Conservation (phyloP, 768 basidiomycete genomes). For the Mycena amicta region DNA sequence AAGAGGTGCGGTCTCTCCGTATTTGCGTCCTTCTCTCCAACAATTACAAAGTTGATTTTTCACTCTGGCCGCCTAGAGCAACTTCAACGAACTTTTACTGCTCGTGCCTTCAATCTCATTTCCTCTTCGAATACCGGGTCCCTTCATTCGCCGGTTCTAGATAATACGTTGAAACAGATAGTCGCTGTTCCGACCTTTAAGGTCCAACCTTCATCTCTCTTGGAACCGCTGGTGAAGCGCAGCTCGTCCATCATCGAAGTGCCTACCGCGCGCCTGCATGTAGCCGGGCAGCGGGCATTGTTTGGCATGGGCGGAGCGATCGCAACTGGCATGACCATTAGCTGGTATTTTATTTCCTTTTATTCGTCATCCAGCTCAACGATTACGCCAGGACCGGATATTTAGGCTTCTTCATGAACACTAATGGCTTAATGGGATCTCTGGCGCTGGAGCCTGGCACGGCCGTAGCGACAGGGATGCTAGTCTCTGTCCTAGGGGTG, state of each 20-base stretch:
- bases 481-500: constrained; percentile 51
- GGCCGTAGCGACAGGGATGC: constrained; percentile 58
- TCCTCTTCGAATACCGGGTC: constrained; percentile 37
- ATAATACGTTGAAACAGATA: constrained; percentile 60
- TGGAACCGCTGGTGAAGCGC: constrained; percentile 52
- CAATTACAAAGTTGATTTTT: constrained; percentile 53
- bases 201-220: constrained; percentile 50
- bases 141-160: constrained; percentile 57
- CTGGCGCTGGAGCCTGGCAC: constrained; percentile 56
- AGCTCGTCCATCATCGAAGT: constrained; percentile 54
- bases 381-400: constrained; percentile 46
- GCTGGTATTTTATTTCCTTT: constrained; percentile 36
- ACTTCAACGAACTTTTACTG: constrained; percentile 47
- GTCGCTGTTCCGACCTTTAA: constrained; percentile 45
- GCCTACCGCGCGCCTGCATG: constrained; percentile 62
- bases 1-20: constrained; percentile 41
- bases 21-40: background rate
- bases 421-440: constrained; percentile 40
- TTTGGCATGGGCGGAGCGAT: constrained; percentile 52
- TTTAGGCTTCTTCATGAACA: constrained; percentile 49
- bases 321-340: constrained; percentile 50
- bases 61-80: constrained; percentile 61
- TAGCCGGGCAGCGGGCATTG: constrained; percentile 62
- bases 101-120: constrained; percentile 43
- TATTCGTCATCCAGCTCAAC: background rate